phyloP scores from a whole-genome alignment of 805 yeast species.

The Nakazawaea ishiwadae region DNA sequence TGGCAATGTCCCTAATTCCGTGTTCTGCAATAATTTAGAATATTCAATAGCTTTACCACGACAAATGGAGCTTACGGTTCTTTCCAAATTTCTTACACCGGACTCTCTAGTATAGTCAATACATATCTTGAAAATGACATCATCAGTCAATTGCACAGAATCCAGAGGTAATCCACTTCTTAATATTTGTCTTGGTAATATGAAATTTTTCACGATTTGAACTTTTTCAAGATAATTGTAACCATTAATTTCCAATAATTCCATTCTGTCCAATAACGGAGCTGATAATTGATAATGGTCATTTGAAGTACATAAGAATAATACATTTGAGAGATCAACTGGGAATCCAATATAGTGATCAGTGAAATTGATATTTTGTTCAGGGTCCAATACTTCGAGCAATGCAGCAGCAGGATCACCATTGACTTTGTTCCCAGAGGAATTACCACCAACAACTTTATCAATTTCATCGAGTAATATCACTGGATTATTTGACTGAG shows the following conservation, averaged over 20 bases:
- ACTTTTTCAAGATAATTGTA: slow-evolving; percentile 76
- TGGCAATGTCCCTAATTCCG: slow-evolving; percentile 20
- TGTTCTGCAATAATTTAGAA: slow-evolving; percentile 26
- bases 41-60: slow-evolving; percentile 78
- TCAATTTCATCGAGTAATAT: slow-evolving; percentile 83
- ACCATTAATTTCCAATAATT: slow-evolving; percentile 71
- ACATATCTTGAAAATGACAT: slow-evolving; percentile 58
- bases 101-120: slow-evolving; percentile 76
- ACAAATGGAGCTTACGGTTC: slow-evolving; percentile 71
- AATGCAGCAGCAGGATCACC: slow-evolving; percentile 92
- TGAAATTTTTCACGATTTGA: slow-evolving; percentile 61
- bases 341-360: slow-evolving; percentile 89
- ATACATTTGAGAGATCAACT: slow-evolving; percentile 72
- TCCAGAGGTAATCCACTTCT: slow-evolving; percentile 56
- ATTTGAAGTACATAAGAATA: slow-evolving; percentile 85
- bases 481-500: slow-evolving; percentile 77
- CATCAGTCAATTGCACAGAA: slow-evolving; percentile 42
- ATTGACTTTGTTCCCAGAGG: slow-evolving; percentile 38
- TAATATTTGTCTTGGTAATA: slow-evolving; percentile 70
- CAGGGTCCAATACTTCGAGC: slow-evolving; percentile 86
- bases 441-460: slow-evolving; percentile 57
- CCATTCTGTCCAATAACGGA: slow-evolving; percentile 82
- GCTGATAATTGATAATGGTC: slow-evolving; percentile 65
- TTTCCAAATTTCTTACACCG: slow-evolving; percentile 78
- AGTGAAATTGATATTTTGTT: slow-evolving; percentile 69